Conservation (phyloP, 345 rosid genomes). For the Sisymbrium altissimum region DNA sequence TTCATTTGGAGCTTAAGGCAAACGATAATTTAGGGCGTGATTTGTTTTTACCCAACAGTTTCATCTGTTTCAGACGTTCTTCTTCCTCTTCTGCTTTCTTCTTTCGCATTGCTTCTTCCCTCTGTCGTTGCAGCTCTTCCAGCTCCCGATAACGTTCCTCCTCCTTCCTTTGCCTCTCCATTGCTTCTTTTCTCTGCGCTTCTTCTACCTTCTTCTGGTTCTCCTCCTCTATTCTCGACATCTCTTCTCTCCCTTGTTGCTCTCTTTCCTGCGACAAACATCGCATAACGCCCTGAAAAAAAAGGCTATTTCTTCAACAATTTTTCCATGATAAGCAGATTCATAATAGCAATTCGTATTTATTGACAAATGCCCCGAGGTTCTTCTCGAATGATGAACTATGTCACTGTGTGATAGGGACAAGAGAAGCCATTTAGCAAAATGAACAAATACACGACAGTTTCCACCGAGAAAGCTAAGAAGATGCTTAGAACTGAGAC, state of each 20-base stretch:
- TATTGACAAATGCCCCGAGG: not conserved
- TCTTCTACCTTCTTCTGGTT: slow-evolving; percentile 73
- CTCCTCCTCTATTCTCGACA: slow-evolving; percentile 77
- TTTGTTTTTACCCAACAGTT: slow-evolving; percentile 94
- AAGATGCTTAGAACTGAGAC: not conserved
- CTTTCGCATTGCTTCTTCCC: slow-evolving; percentile 78
- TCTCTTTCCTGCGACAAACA: slow-evolving; percentile 61
- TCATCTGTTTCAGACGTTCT: slow-evolving; percentile 84
- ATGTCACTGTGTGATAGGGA: not conserved
- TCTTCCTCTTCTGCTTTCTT: slow-evolving; percentile 92
- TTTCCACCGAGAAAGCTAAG: slow-evolving; percentile 4
- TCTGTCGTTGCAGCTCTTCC: slow-evolving; percentile 76
- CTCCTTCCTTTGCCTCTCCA: slow-evolving; percentile 79
- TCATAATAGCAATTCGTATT: not conserved
- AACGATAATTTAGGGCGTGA: slow-evolving; percentile 89
- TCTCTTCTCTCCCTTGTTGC: slow-evolving; percentile 64
- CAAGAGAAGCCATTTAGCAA: not conserved
- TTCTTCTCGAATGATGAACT: not conserved
- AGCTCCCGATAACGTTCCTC: slow-evolving; percentile 80
- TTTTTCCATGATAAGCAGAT: not conserved
- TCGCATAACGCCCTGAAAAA: slow-evolving; percentile 30
- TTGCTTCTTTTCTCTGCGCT: slow-evolving; percentile 77
- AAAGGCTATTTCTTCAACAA: slow-evolving; percentile 1
- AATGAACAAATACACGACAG: not conserved
- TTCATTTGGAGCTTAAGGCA: slow-evolving; percentile 81